Evolutionary conservation across 2,329 filamentous ascomycete genomes (phyloP).

Genomic region (Daldinia eschscholtzii): DNA sequence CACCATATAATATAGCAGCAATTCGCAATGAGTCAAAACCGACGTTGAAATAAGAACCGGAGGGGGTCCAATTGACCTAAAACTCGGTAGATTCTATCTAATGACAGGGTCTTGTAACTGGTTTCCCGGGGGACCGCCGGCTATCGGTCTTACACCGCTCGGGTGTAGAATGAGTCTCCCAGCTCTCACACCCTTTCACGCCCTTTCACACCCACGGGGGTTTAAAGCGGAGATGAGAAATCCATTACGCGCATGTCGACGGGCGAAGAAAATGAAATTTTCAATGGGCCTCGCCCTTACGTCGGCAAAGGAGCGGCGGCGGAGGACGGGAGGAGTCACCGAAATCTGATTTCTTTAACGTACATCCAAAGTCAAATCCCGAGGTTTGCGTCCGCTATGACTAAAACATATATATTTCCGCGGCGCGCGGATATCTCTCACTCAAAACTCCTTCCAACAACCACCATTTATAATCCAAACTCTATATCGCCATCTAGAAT

Average conservation of each 20-base stretch:
- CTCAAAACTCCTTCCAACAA: neutral
- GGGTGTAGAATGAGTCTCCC: constrained; percentile 1
- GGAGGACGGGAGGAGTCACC: constrained; percentile 13
- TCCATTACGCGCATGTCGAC: neutral
- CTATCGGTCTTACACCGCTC: constrained; percentile 27
- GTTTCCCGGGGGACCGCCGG: constrained; percentile 13
- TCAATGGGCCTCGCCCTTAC: neutral
- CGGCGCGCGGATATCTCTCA: neutral
- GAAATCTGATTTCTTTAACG: constrained; percentile 7
- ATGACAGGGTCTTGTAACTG: neutral
- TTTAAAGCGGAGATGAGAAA: constrained; percentile 30
- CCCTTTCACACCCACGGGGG: neutral
- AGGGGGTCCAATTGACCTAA: constrained; percentile 1
- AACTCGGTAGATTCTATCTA: neutral
- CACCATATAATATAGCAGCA: neutral
- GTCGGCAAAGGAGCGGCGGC: constrained; percentile 23
- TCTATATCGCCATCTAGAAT: neutral
- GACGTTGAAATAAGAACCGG: constrained; percentile 3
- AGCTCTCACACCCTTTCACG: too few relatives aligned
- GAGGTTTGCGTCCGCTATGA: constrained; percentile 14
- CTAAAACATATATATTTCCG: constrained; percentile 4
- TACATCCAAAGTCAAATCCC: constrained; percentile 6
- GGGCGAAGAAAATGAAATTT: neutral
- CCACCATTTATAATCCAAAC: neutral
- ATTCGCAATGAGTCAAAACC: constrained; percentile 21